Conservation (phyloP, 495 filamentous ascomycete species). For the Lasiosphaeria hispida region DNA sequence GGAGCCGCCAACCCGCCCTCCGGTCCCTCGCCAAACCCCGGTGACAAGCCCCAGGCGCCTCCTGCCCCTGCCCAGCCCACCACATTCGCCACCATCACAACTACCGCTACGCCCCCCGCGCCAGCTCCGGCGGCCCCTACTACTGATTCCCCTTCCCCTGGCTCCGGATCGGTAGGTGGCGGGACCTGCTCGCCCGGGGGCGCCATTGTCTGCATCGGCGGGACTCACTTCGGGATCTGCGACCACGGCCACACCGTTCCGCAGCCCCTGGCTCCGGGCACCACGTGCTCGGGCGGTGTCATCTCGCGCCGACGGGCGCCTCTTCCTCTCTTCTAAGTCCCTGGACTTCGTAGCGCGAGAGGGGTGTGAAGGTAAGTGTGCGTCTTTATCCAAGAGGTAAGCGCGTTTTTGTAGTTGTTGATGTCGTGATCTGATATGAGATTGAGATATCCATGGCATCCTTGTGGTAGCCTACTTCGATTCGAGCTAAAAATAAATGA, state of each 20-base stretch:
- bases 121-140: background rate
- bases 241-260: constrained; percentile 15
- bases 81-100: background rate
- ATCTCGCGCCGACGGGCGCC: background rate
- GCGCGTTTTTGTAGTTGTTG: too few relatives aligned
- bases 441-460: too few relatives aligned
- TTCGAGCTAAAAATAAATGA: too few relatives aligned
- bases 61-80: background rate
- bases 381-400: too few relatives aligned
- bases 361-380: too few relatives aligned
- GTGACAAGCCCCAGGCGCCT: background rate
- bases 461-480: too few relatives aligned
- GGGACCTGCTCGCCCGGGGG: constrained; percentile 19
- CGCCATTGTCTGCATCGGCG: constrained; percentile 19
- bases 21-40: background rate
- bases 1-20: background rate
- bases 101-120: too few relatives aligned
- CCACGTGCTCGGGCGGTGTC: constrained; percentile 16
- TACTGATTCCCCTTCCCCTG: constrained; percentile 8
- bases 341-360: too few relatives aligned
- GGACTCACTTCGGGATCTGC: constrained; percentile 20
- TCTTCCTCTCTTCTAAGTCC: too few relatives aligned
- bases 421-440: too few relatives aligned
- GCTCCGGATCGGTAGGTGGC: background rate
- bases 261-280: constrained; percentile 18